These are phyloP conservation scores for Leersia perrieri DNA, from an alignment of 176 grass and related monocot species.

Conservation along the genomic window DNA sequence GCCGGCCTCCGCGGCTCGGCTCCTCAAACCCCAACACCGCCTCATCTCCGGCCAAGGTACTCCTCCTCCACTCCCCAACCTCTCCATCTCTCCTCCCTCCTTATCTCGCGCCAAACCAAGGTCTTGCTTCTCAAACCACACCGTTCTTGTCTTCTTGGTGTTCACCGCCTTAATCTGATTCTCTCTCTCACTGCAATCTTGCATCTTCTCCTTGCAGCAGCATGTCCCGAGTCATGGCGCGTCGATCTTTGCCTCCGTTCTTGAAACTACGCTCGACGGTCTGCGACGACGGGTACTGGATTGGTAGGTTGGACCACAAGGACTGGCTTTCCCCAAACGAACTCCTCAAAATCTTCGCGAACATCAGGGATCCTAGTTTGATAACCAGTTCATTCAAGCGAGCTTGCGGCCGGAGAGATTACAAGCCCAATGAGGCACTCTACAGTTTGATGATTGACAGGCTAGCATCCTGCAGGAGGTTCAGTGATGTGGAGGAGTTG, in stretches of 20 bases:
- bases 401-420: slow-evolving; percentile 52
- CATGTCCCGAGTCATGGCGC: slow-evolving; percentile 38
- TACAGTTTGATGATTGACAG: slow-evolving; percentile 74
- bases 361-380: slow-evolving; percentile 49
- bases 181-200: no score
- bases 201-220: not conserved
- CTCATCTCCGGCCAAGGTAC: not conserved
- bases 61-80: not conserved
- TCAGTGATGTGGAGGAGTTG: slow-evolving; percentile 65
- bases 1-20: not conserved
- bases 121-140: not conserved
- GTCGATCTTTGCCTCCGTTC: slow-evolving; percentile 31
- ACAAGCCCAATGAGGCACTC: slow-evolving; percentile 68
- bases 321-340: slow-evolving; percentile 94
- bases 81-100: not conserved
- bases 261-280: slow-evolving; percentile 21
- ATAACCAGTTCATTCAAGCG: slow-evolving; percentile 54
- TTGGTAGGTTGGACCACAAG: slow-evolving; percentile 68
- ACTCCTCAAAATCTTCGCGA: slow-evolving; percentile 68
- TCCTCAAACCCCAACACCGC: not conserved
- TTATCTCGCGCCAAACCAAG: not conserved
- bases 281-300: slow-evolving; percentile 49
- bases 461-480: slow-evolving; percentile 57
- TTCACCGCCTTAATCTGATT: not conserved
- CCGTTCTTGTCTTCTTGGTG: not conserved